A percentile compares a stretch with the other conserved stretches of the same genome.
phyloP scores from a whole-genome alignment of 1,284 basidiomycete species.

The Hemileia vastatrix region DNA sequence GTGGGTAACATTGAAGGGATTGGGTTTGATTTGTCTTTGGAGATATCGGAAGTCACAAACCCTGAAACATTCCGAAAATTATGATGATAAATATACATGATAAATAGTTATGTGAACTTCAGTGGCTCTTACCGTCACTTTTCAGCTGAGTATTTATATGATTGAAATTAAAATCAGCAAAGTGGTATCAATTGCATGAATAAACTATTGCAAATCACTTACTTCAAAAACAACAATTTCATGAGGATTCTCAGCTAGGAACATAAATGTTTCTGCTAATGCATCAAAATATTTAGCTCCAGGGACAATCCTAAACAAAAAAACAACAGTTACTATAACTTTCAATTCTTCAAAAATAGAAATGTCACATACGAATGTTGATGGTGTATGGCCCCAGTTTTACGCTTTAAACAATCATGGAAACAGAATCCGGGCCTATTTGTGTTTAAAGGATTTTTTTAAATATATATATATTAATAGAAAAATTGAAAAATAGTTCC shows the following conservation, averaged over 20 bases:
- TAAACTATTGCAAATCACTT: background rate
- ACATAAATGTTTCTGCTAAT: conserved; percentile 6
- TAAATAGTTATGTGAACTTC: background rate
- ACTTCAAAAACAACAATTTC: conserved; percentile 19
- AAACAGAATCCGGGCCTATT: conserved; percentile 18
- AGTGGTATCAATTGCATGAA: background rate
- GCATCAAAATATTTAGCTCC: conserved; percentile 10
- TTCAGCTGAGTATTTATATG: conserved; percentile 9
- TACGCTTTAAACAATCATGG: conserved; percentile 12
- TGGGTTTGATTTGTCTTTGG: background rate
- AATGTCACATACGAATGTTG: conserved; percentile 13
- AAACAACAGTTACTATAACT: background rate
- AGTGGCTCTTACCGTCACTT: conserved; percentile 7
- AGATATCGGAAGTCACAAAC: background rate
- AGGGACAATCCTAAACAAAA: conserved; percentile 2
- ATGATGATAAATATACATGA: background rate
- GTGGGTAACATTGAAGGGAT: conserved; percentile 18
- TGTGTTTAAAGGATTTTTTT: background rate
- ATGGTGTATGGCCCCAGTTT: conserved; percentile 13
- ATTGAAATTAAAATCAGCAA: background rate
- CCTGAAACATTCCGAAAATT: background rate
- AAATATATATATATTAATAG: background rate
- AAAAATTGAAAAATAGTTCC: background rate
- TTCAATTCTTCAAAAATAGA: background rate
- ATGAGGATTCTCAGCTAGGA: conserved; percentile 10